These are phyloP conservation scores for Musa beccarii DNA, from an alignment of 176 grass and related monocot genomes.

Conservation along the genomic window DNA sequence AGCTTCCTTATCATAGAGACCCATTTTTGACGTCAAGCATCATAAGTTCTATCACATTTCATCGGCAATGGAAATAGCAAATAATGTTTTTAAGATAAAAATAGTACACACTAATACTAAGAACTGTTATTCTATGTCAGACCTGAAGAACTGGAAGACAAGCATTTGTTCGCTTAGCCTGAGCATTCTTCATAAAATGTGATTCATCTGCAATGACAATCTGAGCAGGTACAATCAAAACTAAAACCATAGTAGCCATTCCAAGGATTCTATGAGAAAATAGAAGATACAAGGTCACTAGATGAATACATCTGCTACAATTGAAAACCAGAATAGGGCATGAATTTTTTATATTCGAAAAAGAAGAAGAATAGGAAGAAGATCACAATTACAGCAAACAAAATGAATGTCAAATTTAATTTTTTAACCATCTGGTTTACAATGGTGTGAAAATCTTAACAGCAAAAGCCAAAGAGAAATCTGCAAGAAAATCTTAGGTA, in stretches of 20 bases:
- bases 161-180: constrained; percentile 73
- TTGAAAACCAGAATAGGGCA: too few species aligned
- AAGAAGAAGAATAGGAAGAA: too few species aligned
- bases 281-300: not conserved
- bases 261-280: not conserved
- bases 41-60: not conserved
- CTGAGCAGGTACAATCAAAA: constrained; percentile 43
- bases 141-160: constrained; percentile 84
- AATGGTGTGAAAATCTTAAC: too few species aligned
- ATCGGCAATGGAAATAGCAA: not conserved
- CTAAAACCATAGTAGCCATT: constrained; percentile 5
- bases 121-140: not conserved
- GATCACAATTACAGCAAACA: too few species aligned
- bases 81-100: not conserved
- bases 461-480: too few species aligned
- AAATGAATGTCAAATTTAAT: too few species aligned
- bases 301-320: not conserved
- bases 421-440: too few species aligned
- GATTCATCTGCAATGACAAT: constrained; percentile 96
- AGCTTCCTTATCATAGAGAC: not conserved
- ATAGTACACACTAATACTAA: not conserved
- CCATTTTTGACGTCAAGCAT: not conserved
- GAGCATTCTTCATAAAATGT: constrained; percentile 86
- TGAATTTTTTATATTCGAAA: too few species aligned
- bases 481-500: too few species aligned